A percentile compares a stretch with the other conserved stretches of the same genome.
These are phyloP conservation scores for Yamadazyma philogaea DNA, from an alignment of 805 yeast genomes.

Conservation along the genomic window DNA sequence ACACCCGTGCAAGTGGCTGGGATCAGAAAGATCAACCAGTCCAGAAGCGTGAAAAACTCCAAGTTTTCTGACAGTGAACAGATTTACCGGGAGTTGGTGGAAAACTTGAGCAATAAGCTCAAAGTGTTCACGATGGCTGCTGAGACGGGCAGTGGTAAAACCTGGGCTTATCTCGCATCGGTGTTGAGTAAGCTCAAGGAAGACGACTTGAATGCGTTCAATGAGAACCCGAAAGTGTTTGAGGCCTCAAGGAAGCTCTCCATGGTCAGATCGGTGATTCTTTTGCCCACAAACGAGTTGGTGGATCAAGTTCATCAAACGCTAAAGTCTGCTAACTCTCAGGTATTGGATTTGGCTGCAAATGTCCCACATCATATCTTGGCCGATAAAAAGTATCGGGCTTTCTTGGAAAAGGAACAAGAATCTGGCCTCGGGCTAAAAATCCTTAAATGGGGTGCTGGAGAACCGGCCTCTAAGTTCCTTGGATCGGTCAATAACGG, in stretches of 20 bases:
- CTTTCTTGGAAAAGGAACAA: conserved; percentile 24
- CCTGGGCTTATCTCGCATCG: conserved; percentile 86
- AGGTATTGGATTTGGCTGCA: conserved; percentile 21
- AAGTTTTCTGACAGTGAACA: conserved; percentile 22
- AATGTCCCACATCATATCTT: conserved; percentile 18
- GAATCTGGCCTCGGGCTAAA: conserved; percentile 37
- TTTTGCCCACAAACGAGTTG: conserved; percentile 87
- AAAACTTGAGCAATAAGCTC: conserved; percentile 31
- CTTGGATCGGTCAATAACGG: conserved; percentile 39
- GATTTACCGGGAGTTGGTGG: conserved; percentile 25
- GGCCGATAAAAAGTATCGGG: conserved; percentile 14
- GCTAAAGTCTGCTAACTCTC: conserved; percentile 28
- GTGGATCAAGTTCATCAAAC: conserved; percentile 71
- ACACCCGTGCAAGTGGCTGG: conserved; percentile 84
- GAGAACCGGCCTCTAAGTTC: conserved; percentile 52
- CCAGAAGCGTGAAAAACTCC: conserved; percentile 29
- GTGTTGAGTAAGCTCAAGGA: conserved; percentile 65
- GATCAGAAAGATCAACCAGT: conserved; percentile 50
- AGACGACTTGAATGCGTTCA: conserved; percentile 39
- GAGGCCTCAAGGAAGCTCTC: conserved; percentile 25
- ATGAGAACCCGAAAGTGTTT: conserved; percentile 18
- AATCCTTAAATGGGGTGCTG: conserved; percentile 60
- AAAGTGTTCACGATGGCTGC: conserved; percentile 82
- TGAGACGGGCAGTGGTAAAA: conserved; percentile 96
- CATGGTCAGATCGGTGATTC: conserved; percentile 62